Evolutionary conservation across 208 protist genomes (phyloP), one percentile per base, ranked within the genome.

Genomic region (Porcisia deanei): DNA sequence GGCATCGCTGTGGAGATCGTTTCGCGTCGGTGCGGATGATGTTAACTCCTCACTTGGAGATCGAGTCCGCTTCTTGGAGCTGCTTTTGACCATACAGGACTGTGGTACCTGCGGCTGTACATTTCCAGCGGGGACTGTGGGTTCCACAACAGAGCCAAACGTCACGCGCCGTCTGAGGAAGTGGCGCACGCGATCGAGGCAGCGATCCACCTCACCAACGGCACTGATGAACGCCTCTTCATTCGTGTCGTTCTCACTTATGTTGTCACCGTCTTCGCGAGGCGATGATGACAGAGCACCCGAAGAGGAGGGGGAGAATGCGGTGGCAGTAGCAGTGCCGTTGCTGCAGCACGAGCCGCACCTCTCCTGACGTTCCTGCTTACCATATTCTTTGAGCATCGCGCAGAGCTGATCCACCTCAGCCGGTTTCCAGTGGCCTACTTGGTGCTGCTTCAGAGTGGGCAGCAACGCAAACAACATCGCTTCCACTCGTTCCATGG

Each of bases 121-220:
- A 8, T 7, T 41, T 16, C 57, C 59, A 25, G 64, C 73, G 39
- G 75, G 71, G 9, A 45, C 52, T 0, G 81, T 86, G 8, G 88
- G 91, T 58, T 92, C 91, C 25, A 71, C 52, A 12, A 86, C 47
- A 1, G 63, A 60, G 7, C 85, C 91, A 68, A 85, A 95, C 5
- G 87, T 84, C 30, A 88, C 45, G 41, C 83, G 82, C 57, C 81
- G 68, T 63, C 86, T 72, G 18, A 95, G 59, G 71, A 79, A 89
- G 18, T 70, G 67, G 16, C 87, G 89, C 30, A 91, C 52, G 22
- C 80, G 79, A n/a, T 70, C 79, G 37, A 95, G 79, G 12, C 75
- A 80, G n/a, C 77, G 73, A 61, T 90, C 87, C 53, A 93, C 81
- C 71, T 84, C 91, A 49, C 65, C 65, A 1, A 93, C 80, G 3